Conservation (phyloP, 257 asterid species). For the Linderniella brevidens region DNA sequence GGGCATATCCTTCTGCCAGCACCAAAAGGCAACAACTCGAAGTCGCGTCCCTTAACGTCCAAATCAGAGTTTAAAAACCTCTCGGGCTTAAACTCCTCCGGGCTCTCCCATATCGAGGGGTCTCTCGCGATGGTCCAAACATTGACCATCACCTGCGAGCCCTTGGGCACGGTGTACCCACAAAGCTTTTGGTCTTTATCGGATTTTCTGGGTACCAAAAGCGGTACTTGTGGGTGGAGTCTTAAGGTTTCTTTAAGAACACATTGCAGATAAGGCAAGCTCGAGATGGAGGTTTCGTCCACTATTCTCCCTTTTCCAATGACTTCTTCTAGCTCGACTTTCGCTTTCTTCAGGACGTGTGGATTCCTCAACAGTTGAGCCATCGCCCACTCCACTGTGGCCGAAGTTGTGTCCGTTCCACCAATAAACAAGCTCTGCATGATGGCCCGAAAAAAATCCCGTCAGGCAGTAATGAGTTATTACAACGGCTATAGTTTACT, state of each 20-base stretch:
- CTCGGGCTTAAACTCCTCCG: constrained; percentile 8
- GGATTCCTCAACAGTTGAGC: constrained; percentile 7
- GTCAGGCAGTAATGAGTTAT: not conserved
- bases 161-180: constrained; percentile 3
- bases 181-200: not conserved
- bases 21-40: constrained; percentile 3
- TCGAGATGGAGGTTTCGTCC: constrained; percentile 1
- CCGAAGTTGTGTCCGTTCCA: constrained; percentile 6
- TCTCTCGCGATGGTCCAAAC: constrained; percentile 6
- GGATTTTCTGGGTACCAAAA: not conserved
- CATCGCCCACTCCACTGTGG: constrained; percentile 12
- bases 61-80: constrained; percentile 1
- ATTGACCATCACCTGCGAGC: constrained; percentile 3
- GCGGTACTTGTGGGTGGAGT: constrained; percentile 1
- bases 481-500: not conserved
- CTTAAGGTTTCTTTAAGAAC: not conserved
- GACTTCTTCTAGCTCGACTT: constrained; percentile 6
- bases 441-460: not conserved
- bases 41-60: not conserved
- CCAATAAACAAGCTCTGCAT: constrained; percentile 8
- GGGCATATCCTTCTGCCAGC: not conserved
- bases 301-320: constrained; percentile 2
- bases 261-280: not conserved
- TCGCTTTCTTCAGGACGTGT: not conserved
- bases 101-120: constrained; percentile 6